These are phyloP conservation scores for Alternaria alternata DNA, from an alignment of 2,329 filamentous ascomycete genomes.

Conservation along the genomic window DNA sequence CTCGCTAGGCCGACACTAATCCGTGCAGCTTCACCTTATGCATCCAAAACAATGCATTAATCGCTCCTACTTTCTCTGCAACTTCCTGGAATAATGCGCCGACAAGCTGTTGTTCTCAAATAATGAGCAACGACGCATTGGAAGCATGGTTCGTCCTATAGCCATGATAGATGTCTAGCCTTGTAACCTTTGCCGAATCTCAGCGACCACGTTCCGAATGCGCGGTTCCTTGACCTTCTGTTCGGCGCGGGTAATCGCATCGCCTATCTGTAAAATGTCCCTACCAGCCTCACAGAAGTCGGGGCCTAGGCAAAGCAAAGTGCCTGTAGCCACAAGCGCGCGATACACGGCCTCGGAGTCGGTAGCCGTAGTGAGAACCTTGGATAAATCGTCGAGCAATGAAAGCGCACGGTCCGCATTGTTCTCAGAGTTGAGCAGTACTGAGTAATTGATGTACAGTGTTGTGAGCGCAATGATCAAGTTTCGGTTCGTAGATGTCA, in stretches of 20 bases:
- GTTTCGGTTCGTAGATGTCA: conserved; percentile 71
- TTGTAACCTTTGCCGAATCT: conserved; percentile 63
- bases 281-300: conserved; percentile 66
- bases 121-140: not conserved
- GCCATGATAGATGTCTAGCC: conserved; percentile 19
- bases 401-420: conserved; percentile 60
- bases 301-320: conserved; percentile 69
- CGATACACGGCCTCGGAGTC: conserved; percentile 88
- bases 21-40: not conserved
- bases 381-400: conserved; percentile 68
- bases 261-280: conserved; percentile 63
- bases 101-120: not conserved
- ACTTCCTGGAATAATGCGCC: not conserved
- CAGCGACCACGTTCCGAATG: conserved; percentile 65
- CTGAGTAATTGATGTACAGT: conserved; percentile 82
- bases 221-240: conserved; percentile 66
- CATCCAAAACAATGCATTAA: not conserved
- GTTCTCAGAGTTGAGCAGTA: conserved; percentile 67
- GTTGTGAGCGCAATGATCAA: conserved; percentile 84
- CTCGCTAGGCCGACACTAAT: not conserved
- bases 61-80: not conserved
- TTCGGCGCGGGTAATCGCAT: conserved; percentile 58
- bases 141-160: not conserved
- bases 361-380: conserved; percentile 69
- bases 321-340: conserved; percentile 82